Percentiles rank a stretch among this genome's conserved stretches.
These are phyloP conservation scores for Lyophyllum shimeji DNA, from an alignment of 768 basidiomycete genomes.

Conservation along the genomic window DNA sequence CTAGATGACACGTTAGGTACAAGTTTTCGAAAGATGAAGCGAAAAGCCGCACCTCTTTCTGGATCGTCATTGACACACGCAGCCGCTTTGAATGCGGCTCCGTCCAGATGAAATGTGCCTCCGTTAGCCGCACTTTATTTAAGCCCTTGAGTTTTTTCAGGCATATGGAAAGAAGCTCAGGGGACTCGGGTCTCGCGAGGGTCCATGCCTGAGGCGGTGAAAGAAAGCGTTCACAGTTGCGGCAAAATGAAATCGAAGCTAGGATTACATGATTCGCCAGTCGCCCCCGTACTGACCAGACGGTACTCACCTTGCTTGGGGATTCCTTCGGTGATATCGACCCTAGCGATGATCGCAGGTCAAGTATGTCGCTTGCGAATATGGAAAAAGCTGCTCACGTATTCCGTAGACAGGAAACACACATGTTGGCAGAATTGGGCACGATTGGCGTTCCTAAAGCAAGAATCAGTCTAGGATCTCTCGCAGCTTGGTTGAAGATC, in stretches of 20 bases:
- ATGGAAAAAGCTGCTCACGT: conserved; percentile 46
- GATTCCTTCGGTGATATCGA: conserved; percentile 98
- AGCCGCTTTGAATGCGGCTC: conserved; percentile 96
- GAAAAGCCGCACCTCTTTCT: conserved; percentile 79
- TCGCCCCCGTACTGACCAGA: background rate
- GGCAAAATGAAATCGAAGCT: conserved; percentile 90
- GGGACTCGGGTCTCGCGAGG: conserved; percentile 82
- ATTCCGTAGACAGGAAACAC: conserved; percentile 86
- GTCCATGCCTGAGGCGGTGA: conserved; percentile 89
- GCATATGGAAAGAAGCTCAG: conserved; percentile 93
- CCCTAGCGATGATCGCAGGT: conserved; percentile 37
- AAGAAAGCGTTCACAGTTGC: conserved; percentile 95
- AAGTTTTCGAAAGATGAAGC: background rate
- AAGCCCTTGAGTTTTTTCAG: conserved; percentile 93
- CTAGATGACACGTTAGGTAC: conserved; percentile 30
- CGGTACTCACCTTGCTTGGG: conserved; percentile 80
- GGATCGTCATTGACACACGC: conserved; percentile 92
- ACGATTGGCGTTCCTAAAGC: conserved; percentile 75
- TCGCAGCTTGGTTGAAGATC: background rate
- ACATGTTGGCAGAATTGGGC: conserved; percentile 91
- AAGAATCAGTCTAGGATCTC: conserved; percentile 4
- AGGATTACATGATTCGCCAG: background rate
- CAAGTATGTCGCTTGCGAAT: background rate
- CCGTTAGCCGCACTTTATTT: conserved; percentile 93
- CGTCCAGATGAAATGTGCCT: conserved; percentile 99